Evolutionary conservation across 371 early-diverging fungal species (phyloP).

Genomic region (Mucor irregularis): DNA sequence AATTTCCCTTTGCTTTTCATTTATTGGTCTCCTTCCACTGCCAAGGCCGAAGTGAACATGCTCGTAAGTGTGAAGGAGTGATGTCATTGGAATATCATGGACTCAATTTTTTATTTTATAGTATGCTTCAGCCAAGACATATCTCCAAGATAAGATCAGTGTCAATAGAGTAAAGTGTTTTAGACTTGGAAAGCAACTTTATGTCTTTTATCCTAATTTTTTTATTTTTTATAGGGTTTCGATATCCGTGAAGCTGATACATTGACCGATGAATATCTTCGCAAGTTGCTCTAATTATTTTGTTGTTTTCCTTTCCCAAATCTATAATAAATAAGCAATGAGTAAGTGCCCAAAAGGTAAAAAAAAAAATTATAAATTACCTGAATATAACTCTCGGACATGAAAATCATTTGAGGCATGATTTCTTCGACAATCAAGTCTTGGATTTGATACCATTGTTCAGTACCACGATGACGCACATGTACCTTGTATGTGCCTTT

Average conservation of each 20-base stretch:
- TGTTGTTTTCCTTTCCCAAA: constrained; percentile 28
- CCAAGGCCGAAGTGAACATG: constrained; percentile 61
- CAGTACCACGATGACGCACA: constrained; percentile 75
- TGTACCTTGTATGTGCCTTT: constrained; percentile 82
- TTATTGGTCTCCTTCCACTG: constrained; percentile 64
- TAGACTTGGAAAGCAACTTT: not conserved
- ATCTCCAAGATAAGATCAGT: constrained; percentile 55
- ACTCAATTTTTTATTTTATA: constrained; percentile 9
- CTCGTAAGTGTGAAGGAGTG: constrained; percentile 50
- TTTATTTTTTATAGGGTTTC: constrained; percentile 33
- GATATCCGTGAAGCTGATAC: constrained; percentile 58
- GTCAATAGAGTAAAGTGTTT: constrained; percentile 51
- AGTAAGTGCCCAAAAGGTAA: not conserved
- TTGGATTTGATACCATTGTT: constrained; percentile 95
- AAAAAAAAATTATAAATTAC: constrained; percentile 33
- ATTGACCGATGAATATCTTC: constrained; percentile 56
- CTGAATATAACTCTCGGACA: constrained; percentile 94
- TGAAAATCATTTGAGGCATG: constrained; percentile 92
- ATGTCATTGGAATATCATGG: too few relatives aligned
- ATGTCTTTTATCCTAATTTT: not conserved
- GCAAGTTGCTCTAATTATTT: constrained; percentile 15
- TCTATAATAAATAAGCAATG: constrained; percentile 6
- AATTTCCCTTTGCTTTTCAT: constrained; percentile 69
- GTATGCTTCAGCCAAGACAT: constrained; percentile 69
- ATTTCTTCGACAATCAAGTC: constrained; percentile 93